Evolutionary conservation across 441 rosid species (phyloP), one percentile per base, ranked within the genome.

Genomic region (Gossypium schwendimanii): DNA sequence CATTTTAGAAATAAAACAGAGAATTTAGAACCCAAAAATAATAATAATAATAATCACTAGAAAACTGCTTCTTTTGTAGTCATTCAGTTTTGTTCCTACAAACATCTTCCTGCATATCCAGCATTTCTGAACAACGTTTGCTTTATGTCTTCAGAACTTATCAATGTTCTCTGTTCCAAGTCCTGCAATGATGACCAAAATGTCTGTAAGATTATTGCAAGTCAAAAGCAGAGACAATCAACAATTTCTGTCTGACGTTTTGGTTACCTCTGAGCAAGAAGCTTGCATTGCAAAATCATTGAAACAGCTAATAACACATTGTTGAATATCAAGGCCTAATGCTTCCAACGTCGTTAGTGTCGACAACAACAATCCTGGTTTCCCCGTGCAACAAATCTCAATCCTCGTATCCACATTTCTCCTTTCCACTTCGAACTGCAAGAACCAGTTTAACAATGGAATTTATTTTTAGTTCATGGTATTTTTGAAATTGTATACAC

Each of bases 251-350:
- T 12, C 6, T 1, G 39, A 33, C 39, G 2, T 15, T 17, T 33
- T 31, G 0, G 0, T 12, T 63, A 91, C 98, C 97, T 89, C 92
- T 20, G 96, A 87, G 62, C 97, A 94, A 60, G 98, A 89, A 70
- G 97, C 98, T 78, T 89, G 97, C 87, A 92, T 75, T 61, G 97
- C 82, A 77, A 92, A 94, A 70, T 94, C 97, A 84, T 81, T 89
- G 80, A 94, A 94, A 78, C 95, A 87, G 73, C 98, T 94, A 17
- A 94, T 84, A 54, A 92, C 98, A 79, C 98, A 92, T 60, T 92
- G 98, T 75, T 94, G 89, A 79, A 94, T 92, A 85, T 92, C 98
- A 50, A 92, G 77, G 75, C 97, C 98, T 44, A 92, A 78, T 57
- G 84, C 84, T 78, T 94, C 97, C 52, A 94, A 75, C 26, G 98